Base-by-base conservation (phyloP, 164 flowering plant species). In the Kalanchoe fedtschenkoi region DNA sequence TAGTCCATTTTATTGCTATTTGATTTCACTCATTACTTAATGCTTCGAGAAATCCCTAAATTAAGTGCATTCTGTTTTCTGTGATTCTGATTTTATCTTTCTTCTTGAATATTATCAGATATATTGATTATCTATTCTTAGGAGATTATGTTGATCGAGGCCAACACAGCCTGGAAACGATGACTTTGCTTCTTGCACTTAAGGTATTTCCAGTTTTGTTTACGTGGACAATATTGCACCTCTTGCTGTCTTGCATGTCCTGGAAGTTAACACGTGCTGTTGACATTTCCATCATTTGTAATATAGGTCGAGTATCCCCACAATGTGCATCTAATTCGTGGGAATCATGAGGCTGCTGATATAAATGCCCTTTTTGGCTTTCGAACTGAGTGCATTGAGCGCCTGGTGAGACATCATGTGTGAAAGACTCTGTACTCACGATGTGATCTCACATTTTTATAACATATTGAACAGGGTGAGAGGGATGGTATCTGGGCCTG, bases 121-220 rank as follows among this genome's bases (percentile, higher is more conserved):
- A 91, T 66, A 91, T 95, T 43, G 99, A 95, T 68, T 95, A 95
- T 76, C 97, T 95, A 60, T 95, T 95, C 79, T 74, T 95, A 72
- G 99, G 99, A 72, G 99, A 95, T 75, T 95, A 95, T 85, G 99
- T 95, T 66, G 99, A 95, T 68, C 85, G 99, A 33, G 99, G 99
- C 47, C 97, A 95, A 62, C 99, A 95, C 72, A 95, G 99, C 71
- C 76, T 95, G 73, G 99, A 95, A 73, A 91, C 97, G 5, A 91
- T 95, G 34, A 72, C 81, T 43, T 95, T 95, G 71, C 82, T 95
- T 62, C 87, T 95, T 69, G 95, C 97, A 34, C 73, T 95, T 76
- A 95, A 95, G 96, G 99, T 95, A 78, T 37, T 13, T n/a, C 24
- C 4, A 35, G 32, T 32, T 44, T 62, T 65, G 21, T 1, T 1